Percentiles rank a stretch among this genome's conserved stretches.
phyloP scores from a whole-genome alignment of 768 basidiomycete genomes.

The Calocybe indica region DNA sequence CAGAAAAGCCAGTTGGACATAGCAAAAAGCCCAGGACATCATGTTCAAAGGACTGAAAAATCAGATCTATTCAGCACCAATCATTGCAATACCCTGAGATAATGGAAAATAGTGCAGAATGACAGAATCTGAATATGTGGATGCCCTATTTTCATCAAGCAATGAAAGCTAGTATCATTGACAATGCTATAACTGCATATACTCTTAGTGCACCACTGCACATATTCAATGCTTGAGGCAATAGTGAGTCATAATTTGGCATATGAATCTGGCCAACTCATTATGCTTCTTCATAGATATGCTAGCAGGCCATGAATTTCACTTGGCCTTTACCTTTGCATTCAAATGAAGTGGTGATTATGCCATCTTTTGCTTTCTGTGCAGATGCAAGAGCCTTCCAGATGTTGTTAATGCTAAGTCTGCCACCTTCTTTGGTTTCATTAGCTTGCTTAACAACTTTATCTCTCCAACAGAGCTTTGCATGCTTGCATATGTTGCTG shows the following conservation, averaged over 20 bases:
- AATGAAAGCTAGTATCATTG: slow-evolving; percentile 20
- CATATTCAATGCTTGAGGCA: slow-evolving; percentile 13
- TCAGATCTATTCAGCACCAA: too few relatives aligned
- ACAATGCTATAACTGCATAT: slow-evolving; percentile 25
- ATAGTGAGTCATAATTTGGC: not conserved
- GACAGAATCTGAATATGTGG: slow-evolving; percentile 26
- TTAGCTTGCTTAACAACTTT: slow-evolving; percentile 14
- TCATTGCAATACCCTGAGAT: too few relatives aligned
- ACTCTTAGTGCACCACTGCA: slow-evolving; percentile 26
- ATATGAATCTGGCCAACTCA: slow-evolving; percentile 3
- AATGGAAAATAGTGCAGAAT: slow-evolving; percentile 19
- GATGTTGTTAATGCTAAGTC: not conserved
- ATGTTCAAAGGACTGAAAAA: too few relatives aligned
- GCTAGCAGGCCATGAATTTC: slow-evolving; percentile 18
- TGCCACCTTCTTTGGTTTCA: not conserved
- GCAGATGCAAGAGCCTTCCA: slow-evolving; percentile 1
- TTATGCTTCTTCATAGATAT: slow-evolving; percentile 15
- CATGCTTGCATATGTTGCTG: slow-evolving; percentile 20
- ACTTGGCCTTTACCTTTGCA: slow-evolving; percentile 17
- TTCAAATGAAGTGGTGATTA: slow-evolving; percentile 21
- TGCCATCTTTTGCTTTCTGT: slow-evolving; percentile 6
- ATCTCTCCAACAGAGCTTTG: slow-evolving; percentile 20
- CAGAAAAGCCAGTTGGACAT: too few relatives aligned
- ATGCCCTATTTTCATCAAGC: slow-evolving; percentile 24
- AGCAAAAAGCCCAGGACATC: too few relatives aligned